Evolutionary conservation across 1,284 basidiomycete genomes (phyloP).

Genomic region (Leccinum solheimii): DNA sequence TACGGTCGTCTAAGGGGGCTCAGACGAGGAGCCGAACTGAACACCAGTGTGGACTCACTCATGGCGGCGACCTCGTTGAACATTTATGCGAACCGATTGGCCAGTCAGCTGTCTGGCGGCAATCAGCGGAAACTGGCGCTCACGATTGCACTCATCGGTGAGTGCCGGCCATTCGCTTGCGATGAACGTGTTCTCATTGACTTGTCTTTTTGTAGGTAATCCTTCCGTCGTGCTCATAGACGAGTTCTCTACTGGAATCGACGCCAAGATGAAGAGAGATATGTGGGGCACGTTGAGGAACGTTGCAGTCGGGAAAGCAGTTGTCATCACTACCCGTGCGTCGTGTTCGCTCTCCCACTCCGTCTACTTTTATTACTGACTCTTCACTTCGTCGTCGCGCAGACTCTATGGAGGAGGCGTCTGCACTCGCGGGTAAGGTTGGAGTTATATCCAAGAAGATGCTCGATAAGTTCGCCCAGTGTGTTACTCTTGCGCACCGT

Average conservation of each 20-base stretch:
- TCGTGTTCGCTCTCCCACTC: conserved; percentile 9
- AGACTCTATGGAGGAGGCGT: conserved; percentile 86
- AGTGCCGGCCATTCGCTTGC: conserved; percentile 10
- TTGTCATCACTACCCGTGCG: conserved; percentile 70
- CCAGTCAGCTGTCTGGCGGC: conserved; percentile 74
- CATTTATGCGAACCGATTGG: conserved; percentile 67
- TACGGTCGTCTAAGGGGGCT: conserved; percentile 74
- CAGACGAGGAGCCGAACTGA: conserved; percentile 46
- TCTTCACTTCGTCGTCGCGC: conserved; percentile 2
- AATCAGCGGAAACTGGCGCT: conserved; percentile 80
- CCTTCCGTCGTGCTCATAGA: conserved; percentile 79
- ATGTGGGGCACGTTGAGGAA: conserved; percentile 76
- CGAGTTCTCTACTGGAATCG: conserved; percentile 82
- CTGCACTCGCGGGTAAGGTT: conserved; percentile 71
- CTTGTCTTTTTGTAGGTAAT: conserved; percentile 49
- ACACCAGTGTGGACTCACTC: conserved; percentile 56
- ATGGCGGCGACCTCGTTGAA: conserved; percentile 61
- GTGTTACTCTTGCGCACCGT: neutral
- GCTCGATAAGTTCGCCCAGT: conserved; percentile 48
- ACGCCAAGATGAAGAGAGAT: conserved; percentile 80
- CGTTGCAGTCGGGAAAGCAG: conserved; percentile 63
- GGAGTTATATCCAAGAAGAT: conserved; percentile 70
- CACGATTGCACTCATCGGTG: conserved; percentile 77
- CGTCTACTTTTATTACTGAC: neutral
- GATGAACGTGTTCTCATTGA: neutral